Evolutionary conservation across 1,284 basidiomycete species (phyloP).

Genomic region (Ceratobasidium theobromae): DNA sequence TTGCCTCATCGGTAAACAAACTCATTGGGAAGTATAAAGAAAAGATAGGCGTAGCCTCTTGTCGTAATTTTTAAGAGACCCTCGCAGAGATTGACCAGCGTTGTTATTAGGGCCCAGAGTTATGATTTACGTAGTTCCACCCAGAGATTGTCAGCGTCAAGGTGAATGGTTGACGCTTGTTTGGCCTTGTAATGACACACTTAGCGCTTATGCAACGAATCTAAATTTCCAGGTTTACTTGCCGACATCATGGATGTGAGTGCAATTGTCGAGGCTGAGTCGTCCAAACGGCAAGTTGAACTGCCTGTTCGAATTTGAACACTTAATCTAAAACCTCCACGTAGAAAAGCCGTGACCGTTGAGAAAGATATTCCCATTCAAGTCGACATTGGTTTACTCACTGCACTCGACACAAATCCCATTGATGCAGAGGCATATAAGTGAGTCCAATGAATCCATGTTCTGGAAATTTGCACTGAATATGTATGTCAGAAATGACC

Average conservation of each 20-base stretch:
- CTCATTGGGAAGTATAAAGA: slow-evolving; percentile 8
- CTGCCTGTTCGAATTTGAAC: neutral
- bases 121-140: no score
- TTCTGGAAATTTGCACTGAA: neutral
- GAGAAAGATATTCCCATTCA: slow-evolving; percentile 81
- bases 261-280: slow-evolving; percentile 66
- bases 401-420: slow-evolving; percentile 85
- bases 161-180: no score
- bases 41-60: no score
- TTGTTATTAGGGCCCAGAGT: no score
- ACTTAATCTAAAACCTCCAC: slow-evolving; percentile 31
- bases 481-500: slow-evolving; percentile 51
- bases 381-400: slow-evolving; percentile 80
- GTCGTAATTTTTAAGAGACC: no score
- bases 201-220: slow-evolving; percentile 12
- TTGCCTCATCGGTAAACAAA: neutral
- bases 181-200: neutral
- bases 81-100: no score
- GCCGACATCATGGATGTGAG: slow-evolving; percentile 70
- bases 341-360: slow-evolving; percentile 65
- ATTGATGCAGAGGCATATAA: slow-evolving; percentile 78
- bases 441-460: slow-evolving; percentile 48
- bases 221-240: slow-evolving; percentile 21
- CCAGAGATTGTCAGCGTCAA: no score
- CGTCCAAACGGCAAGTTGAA: slow-evolving; percentile 58